Evolutionary conservation across 345 rosid genomes (phyloP), one percentile per base, ranked within the genome.

Genomic region (Trapa bicornis): DNA sequence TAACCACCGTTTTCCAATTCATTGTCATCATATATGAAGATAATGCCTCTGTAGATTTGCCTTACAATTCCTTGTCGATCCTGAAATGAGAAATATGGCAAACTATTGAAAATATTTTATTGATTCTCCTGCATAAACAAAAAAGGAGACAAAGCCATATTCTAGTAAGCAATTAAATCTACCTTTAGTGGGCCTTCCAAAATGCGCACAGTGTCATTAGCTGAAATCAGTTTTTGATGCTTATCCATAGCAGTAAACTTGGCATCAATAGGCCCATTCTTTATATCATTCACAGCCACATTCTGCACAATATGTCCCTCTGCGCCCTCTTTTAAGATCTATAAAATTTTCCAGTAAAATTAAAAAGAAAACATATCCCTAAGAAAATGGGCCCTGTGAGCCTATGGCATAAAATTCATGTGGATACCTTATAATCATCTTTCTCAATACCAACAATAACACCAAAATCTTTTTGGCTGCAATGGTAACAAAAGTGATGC

Each of bases 401-500:
- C 16, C 1, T 4, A 58, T 32, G 63, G 12, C 38, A 35, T 11
- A 58, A 32, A 62, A 72, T 50, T 53, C 61, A 63, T 73, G 50
- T 47, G 33, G 57, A 61, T 81, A 94, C 99, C 92, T 87, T 89
- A 82, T 82, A 91, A 67, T 81, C 91, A 75, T 89, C 96, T 79
- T 91, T 94, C 77, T 89, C 99, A 81, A 85, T 81, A 54, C 85
- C 89, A 38, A 94, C 80, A 72, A 91, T 80, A 74, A 94, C 84
- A 75, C 99, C 99, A 67, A 88, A 94, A 47, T 86, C 95, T 78
- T 87, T 94, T 61, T 88, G 91, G 70, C 99, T 94, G 78, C 79
- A 87, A 79, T 32, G 68, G 37, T 48, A 69, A 56, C 12, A 3
- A 5, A 57, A 22, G 36, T 62, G 47, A 64, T 3, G 36, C 22